Evolutionary conservation across 2,329 filamentous ascomycete genomes (phyloP).

Genomic region (Pezicula carpinea): DNA sequence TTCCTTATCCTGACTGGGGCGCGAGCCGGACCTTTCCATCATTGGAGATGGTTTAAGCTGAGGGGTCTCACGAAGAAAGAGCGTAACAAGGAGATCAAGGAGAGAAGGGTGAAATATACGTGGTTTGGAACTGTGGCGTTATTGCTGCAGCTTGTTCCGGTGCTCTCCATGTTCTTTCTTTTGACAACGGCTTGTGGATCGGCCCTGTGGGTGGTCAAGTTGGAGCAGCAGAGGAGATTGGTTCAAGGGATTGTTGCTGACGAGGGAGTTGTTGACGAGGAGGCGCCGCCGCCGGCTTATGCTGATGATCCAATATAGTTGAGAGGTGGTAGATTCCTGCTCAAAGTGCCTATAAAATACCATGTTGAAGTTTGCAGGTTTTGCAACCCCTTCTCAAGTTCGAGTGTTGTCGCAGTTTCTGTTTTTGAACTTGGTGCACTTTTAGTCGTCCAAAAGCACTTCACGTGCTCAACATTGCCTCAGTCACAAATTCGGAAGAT

Average conservation of each 20-base stretch:
- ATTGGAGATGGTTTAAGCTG: conserved; percentile 86
- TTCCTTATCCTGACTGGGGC: conserved; percentile 88
- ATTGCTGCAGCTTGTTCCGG: conserved; percentile 74
- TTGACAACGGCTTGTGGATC: conserved; percentile 81
- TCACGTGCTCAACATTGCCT: no score
- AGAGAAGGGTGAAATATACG: conserved; percentile 74
- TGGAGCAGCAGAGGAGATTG: conserved; percentile 53
- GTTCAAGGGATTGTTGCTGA: conserved; percentile 8
- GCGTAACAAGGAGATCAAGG: conserved; percentile 63
- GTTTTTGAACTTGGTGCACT: no score
- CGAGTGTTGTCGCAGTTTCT: no score
- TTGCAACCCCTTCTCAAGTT: no score
- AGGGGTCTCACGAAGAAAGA: conserved; percentile 70
- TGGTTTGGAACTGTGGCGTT: conserved; percentile 45
- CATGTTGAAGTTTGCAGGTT: no score
- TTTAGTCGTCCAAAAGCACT: no score
- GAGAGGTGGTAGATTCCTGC: background rate
- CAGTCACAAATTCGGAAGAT: no score
- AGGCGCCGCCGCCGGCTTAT: conserved; percentile 20
- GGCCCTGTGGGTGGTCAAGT: conserved; percentile 76
- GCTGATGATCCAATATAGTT: conserved; percentile 22
- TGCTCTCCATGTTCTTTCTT: conserved; percentile 91
- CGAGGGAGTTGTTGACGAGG: conserved; percentile 13
- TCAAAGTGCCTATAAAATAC: no score
- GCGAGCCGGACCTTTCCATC: conserved; percentile 79